Conservation (phyloP, 305 asterid genomes). For the Fraxinus dipetala region DNA sequence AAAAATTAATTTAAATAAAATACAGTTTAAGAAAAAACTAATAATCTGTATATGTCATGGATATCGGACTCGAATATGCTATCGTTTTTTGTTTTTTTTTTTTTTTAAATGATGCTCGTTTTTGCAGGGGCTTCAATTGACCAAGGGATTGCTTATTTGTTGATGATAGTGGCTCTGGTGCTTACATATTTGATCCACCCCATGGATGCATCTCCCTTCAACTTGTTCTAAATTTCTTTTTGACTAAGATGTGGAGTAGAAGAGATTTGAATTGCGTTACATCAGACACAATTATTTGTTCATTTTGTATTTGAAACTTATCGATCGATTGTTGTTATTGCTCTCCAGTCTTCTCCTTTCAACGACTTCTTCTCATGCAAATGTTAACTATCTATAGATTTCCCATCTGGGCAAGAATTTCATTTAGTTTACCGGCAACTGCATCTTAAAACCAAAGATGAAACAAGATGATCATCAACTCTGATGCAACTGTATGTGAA, state of each 20-base stretch:
- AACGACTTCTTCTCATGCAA: background rate
- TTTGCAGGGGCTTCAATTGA: slow-evolving; percentile 40
- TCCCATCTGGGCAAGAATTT: background rate
- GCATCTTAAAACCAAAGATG: slow-evolving; percentile 14
- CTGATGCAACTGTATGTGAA: background rate
- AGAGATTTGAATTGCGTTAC: background rate
- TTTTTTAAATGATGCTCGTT: background rate
- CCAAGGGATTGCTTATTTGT: slow-evolving; percentile 46
- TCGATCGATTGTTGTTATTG: background rate
- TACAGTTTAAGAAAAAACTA: background rate
- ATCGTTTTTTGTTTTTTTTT: background rate
- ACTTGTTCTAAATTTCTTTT: slow-evolving; percentile 8
- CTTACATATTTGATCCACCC: slow-evolving; percentile 45
- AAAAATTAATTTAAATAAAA: background rate
- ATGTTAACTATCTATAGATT: background rate
- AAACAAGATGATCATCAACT: background rate
- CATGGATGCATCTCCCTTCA: slow-evolving; percentile 26
- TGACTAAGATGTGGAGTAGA: background rate
- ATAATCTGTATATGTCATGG: background rate
- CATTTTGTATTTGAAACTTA: background rate
- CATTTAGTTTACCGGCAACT: background rate
- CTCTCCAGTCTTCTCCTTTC: background rate
- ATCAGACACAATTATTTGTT: background rate
- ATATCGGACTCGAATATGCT: background rate
- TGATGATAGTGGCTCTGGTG: slow-evolving; percentile 41